Evolutionary conservation across 495 filamentous ascomycete species (phyloP).

Genomic region (Daldinia decipiens): DNA sequence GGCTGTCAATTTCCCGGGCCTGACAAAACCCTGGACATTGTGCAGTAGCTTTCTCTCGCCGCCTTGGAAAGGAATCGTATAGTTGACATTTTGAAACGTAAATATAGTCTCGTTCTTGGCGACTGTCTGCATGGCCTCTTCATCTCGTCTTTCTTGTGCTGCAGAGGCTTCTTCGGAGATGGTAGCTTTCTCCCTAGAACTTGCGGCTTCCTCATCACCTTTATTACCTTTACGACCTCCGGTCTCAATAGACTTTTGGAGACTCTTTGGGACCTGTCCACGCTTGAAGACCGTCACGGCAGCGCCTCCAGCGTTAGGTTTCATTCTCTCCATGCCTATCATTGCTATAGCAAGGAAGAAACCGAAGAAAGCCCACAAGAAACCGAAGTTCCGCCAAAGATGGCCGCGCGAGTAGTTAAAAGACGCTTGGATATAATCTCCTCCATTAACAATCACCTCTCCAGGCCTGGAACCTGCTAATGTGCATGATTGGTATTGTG

Average conservation of each 20-base stretch:
- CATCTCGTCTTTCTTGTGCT: constrained; percentile 17
- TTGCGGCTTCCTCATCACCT: constrained; percentile 40
- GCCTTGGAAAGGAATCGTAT: constrained; percentile 71
- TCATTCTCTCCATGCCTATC: constrained; percentile 74
- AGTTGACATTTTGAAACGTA: constrained; percentile 75
- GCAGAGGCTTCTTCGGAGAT: constrained; percentile 11
- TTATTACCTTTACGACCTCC: constrained; percentile 30
- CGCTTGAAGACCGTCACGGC: constrained; percentile 70
- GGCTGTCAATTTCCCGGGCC: constrained; percentile 73
- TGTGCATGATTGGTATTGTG: constrained; percentile 65
- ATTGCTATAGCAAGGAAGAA: constrained; percentile 70
- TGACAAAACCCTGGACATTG: constrained; percentile 74
- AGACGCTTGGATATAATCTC: constrained; percentile 62
- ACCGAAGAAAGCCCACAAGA: constrained; percentile 72
- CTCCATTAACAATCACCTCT: constrained; percentile 57
- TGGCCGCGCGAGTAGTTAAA: constrained; percentile 67
- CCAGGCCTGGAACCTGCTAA: constrained; percentile 66
- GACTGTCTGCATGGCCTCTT: constrained; percentile 27
- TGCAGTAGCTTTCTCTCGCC: constrained; percentile 68
- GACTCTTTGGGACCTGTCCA: constrained; percentile 38
- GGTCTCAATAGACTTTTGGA: constrained; percentile 44
- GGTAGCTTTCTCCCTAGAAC: constrained; percentile 22
- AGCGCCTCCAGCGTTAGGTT: constrained; percentile 76
- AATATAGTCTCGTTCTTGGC: constrained; percentile 61
- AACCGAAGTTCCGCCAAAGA: constrained; percentile 77